Conservation (phyloP, 345 rosid species). For the Melaleuca quinquenervia region DNA sequence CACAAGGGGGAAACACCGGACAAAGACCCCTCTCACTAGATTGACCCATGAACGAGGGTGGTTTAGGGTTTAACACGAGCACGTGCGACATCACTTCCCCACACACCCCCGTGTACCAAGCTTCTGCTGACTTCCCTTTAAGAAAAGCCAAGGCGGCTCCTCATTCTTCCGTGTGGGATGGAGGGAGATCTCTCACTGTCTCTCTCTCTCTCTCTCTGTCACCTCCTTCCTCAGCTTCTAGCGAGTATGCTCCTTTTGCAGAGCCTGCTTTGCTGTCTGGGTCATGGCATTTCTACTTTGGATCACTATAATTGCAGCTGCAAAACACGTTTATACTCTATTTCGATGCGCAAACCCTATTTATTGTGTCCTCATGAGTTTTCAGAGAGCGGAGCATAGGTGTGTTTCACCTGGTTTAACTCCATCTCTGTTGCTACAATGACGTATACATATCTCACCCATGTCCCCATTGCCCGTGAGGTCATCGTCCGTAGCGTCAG, state of each 20-base stretch:
- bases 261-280: not conserved
- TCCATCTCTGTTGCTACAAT: not conserved
- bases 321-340: not conserved
- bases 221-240: no score
- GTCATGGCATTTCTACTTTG: not conserved
- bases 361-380: not conserved
- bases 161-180: not conserved
- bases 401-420: not conserved
- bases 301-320: not conserved
- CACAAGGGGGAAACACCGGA: not conserved
- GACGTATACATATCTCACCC: not conserved
- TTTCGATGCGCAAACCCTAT: not conserved
- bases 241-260: not conserved
- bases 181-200: not conserved
- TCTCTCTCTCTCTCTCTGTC: no score
- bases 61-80: not conserved
- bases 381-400: no score
- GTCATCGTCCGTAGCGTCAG: not conserved
- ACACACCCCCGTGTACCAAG: accelerated
- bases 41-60: not conserved
- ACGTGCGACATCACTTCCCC: not conserved
- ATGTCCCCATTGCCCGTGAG: not conserved
- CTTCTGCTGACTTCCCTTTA: accelerated
- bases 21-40: not conserved
- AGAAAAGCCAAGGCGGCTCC: not conserved